Evolutionary conservation across 441 rosid genomes (phyloP).

Genomic region (Euphorbia celastroides): DNA sequence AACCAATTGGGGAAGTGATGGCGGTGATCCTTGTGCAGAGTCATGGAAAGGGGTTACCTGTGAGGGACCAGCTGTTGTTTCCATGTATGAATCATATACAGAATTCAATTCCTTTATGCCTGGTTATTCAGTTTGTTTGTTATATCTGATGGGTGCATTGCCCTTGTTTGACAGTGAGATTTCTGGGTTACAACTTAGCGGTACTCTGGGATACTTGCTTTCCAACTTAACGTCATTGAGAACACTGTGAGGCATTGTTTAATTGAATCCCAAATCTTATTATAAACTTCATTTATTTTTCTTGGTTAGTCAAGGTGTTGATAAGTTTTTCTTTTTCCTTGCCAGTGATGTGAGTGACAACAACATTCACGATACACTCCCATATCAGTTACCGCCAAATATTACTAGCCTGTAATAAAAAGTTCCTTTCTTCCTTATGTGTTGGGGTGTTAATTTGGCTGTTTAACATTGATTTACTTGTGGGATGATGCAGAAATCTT

Average conservation of each 20-base stretch:
- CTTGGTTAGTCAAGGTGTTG: constrained; percentile 19
- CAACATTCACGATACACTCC: constrained; percentile 69
- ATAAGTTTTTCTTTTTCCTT: constrained; percentile 14
- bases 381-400: constrained; percentile 92
- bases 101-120: neutral
- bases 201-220: constrained; percentile 89
- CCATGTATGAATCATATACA: constrained; percentile 48
- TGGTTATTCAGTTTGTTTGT: constrained; percentile 5
- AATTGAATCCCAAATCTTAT: constrained; percentile 5
- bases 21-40: constrained; percentile 96
- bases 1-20: constrained; percentile 70
- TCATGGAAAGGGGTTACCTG: constrained; percentile 92
- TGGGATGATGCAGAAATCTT: constrained; percentile 59
- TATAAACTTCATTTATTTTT: constrained; percentile 11
- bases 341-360: constrained; percentile 83
- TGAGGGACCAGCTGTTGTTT: constrained; percentile 79
- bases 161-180: constrained; percentile 48
- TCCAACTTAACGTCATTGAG: constrained; percentile 59
- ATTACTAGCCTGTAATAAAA: constrained; percentile 82
- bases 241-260: constrained; percentile 48
- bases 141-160: constrained; percentile 15
- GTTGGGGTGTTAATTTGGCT: constrained; percentile 9
- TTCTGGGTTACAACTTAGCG: constrained; percentile 70
- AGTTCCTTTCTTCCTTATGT: constrained; percentile 6
- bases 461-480: constrained; percentile 9